Base-by-base conservation (phyloP, 2,329 filamentous ascomycete species). In the Talaromyces sp. region DNA sequence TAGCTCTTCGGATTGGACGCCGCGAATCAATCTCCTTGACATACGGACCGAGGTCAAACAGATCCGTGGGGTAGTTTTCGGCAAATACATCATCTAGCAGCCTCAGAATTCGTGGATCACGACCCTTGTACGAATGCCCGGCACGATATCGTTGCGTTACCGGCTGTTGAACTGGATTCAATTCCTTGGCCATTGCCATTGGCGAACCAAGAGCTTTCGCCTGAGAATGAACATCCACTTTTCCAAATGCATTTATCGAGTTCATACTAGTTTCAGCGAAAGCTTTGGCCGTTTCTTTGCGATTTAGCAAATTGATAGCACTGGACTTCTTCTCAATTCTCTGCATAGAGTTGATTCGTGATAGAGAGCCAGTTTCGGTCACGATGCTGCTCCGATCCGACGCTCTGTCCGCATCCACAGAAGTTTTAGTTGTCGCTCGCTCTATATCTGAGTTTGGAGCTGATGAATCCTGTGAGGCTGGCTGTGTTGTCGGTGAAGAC, bases 91-190 rank as follows among this genome's bases (percentile, higher is more conserved):
- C 88, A 74, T 97, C 92, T 3, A 99, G 76, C n/a, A 89, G 78
- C 65, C 82, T 85, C 58, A 89, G 74, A 6, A 89, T 82, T 3
- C 82, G 84, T 0, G 86, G 86, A 69, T 89, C 86, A 66, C 91
- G 93, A 1, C 95, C 95, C 53, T 87, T 85, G 74, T 99, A 98
- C 2, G 91, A 92, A 78, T 98, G 94, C 47, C 88, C 89, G 2
- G 86, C 84, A 65, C 84, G 85, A 68, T 86, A 86, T 45, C 83
- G 84, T 15, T 77, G 78, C 10, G 75, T 70, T 5, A 71, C 72
- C 15, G 68, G 56, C 17, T 72, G 69, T 22, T 67, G 62, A 6
- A 69, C 59, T 63, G 72, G 74, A 17, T n/a, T 56, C 5, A 68
- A 73, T 61, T 78, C 75, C 40, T 70, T 75, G 36, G 78, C 74